Evolutionary conservation across 768 basidiomycete species (phyloP).

Genomic region (Collybia sordida): DNA sequence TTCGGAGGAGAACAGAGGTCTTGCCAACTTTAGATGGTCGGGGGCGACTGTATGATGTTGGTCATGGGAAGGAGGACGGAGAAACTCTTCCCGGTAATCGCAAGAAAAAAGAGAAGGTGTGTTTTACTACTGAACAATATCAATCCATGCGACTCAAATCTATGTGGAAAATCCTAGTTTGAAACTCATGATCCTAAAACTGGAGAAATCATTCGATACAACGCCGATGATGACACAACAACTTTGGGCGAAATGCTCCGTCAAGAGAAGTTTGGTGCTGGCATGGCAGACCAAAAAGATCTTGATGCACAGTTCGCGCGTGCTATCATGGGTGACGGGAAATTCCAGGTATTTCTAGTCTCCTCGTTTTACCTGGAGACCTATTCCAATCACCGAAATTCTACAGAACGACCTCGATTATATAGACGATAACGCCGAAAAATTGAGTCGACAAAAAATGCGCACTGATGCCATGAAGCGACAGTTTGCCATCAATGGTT

Average conservation of each 20-base stretch:
- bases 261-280: slow-evolving; percentile 89
- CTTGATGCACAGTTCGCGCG: slow-evolving; percentile 87
- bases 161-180: slow-evolving; percentile 44
- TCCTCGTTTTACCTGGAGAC: not conserved
- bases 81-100: slow-evolving; percentile 62
- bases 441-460: slow-evolving; percentile 91
- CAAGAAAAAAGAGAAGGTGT: slow-evolving; percentile 79
- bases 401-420: slow-evolving; percentile 87
- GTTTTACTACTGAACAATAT: slow-evolving; percentile 16
- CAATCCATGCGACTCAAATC: slow-evolving; percentile 3
- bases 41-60: slow-evolving; percentile 90
- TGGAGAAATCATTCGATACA: slow-evolving; percentile 85
- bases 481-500: slow-evolving; percentile 94
- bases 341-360: slow-evolving; percentile 65
- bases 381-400: not conserved
- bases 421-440: slow-evolving; percentile 95
- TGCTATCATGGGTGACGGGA: slow-evolving; percentile 85
- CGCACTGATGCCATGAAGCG: slow-evolving; percentile 95
- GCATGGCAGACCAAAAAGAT: slow-evolving; percentile 88
- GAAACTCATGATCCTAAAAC: slow-evolving; percentile 91
- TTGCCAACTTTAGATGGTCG: slow-evolving; percentile 85
- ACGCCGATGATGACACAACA: slow-evolving; percentile 85
- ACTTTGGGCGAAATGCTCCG: slow-evolving; percentile 91
- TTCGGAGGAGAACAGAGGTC: slow-evolving; percentile 71
- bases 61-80: slow-evolving; percentile 67